Evolutionary conservation across 108 stramenopile species (phyloP).

Genomic region (Stephanodiscus minutulus): DNA sequence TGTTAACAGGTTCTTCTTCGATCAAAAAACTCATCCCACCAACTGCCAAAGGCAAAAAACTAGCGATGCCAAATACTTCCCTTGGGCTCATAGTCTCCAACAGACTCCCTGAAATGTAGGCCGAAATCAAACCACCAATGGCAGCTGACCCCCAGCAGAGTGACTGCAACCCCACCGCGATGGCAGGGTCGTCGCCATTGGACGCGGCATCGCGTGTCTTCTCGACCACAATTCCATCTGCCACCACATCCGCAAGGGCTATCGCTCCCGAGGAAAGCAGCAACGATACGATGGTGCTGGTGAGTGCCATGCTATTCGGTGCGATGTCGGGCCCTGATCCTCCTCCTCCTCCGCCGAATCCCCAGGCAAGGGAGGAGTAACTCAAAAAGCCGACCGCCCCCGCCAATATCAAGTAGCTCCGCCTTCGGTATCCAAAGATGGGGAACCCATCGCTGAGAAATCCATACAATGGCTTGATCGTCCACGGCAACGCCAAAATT

Average conservation of each 20-base stretch:
- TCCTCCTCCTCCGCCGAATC: conserved; percentile 33
- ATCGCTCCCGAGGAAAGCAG: conserved; percentile 80
- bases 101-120: conserved; percentile 88
- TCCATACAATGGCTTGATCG: conserved; percentile 93
- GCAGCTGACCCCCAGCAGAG: conserved; percentile 92
- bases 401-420: conserved; percentile 78
- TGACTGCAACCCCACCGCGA: conserved; percentile 86
- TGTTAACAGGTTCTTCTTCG: conserved; percentile 63
- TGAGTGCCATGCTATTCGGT: conserved; percentile 26
- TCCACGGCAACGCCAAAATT: conserved; percentile 89
- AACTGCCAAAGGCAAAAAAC: conserved; percentile 84
- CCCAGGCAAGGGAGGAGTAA: conserved; percentile 65
- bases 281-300: conserved; percentile 57
- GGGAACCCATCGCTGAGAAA: conserved; percentile 90
- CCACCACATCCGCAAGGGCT: conserved; percentile 94
- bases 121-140: conserved; percentile 86
- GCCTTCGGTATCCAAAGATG: conserved; percentile 83
- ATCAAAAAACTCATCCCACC: conserved; percentile 76
- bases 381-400: conserved; percentile 68
- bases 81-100: conserved; percentile 85
- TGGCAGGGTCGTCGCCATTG: conserved; percentile 55
- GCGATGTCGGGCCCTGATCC: conserved; percentile 7
- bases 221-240: conserved; percentile 95
- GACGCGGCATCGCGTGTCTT: conserved; percentile 68
- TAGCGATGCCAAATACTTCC: conserved; percentile 87